These are phyloP conservation scores for Apiospora kogelbergensis DNA, from an alignment of 2,329 filamentous ascomycete species.

Conservation along the genomic window DNA sequence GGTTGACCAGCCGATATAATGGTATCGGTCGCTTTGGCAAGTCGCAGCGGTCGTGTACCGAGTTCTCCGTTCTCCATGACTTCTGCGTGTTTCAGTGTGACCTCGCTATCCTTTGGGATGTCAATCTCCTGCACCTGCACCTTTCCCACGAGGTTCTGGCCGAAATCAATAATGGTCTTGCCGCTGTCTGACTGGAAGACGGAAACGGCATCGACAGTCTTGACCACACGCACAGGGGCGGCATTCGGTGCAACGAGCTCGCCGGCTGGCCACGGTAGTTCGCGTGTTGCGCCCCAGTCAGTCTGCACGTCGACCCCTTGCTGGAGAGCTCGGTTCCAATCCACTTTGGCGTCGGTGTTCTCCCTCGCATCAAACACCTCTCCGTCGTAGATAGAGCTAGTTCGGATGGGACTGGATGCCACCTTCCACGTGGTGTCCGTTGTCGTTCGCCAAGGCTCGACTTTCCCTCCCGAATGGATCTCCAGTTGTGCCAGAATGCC, in stretches of 20 bases:
- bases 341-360: slow-evolving; percentile 17
- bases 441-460: slow-evolving; percentile 19
- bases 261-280: slow-evolving; percentile 19
- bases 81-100: slow-evolving; percentile 52
- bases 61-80: slow-evolving; percentile 49
- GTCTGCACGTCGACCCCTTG: neutral
- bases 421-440: slow-evolving; percentile 41
- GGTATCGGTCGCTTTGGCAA: neutral
- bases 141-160: slow-evolving; percentile 47
- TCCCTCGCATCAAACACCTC: slow-evolving; percentile 40
- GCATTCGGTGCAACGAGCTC: slow-evolving; percentile 32
- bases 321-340: slow-evolving; percentile 39
- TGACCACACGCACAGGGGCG: slow-evolving; percentile 30
- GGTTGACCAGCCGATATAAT: neutral
- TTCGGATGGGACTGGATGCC: slow-evolving; percentile 34
- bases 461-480: slow-evolving; percentile 21
- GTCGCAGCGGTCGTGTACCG: slow-evolving; percentile 18
- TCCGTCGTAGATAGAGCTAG: slow-evolving; percentile 36
- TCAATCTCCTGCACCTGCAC: slow-evolving; percentile 26
- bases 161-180: slow-evolving; percentile 50
- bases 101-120: slow-evolving; percentile 28
- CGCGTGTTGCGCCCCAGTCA: slow-evolving; percentile 30
- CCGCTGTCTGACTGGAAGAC: slow-evolving; percentile 35
- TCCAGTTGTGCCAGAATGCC: slow-evolving; percentile 31
- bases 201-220: slow-evolving; percentile 24